Evolutionary conservation across 768 basidiomycete genomes (phyloP).

Genomic region (Asterophora parasitica): DNA sequence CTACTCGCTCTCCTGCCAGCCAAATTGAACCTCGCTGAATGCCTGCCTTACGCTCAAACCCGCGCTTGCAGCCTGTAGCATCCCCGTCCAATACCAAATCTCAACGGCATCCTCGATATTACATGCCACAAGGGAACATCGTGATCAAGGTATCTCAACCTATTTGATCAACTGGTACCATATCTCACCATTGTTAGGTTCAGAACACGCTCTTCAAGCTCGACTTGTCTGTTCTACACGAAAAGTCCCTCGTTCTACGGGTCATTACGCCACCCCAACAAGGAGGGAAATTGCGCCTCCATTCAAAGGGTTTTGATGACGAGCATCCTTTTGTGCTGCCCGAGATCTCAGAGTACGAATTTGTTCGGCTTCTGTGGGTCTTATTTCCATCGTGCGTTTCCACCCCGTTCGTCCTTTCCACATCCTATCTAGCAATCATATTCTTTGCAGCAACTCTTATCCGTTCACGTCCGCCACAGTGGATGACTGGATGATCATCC

Average conservation of each 20-base stretch:
- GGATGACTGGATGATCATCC: conserved; percentile 29
- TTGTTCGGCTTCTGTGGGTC: conserved; percentile 49
- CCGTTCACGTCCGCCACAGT: conserved; percentile 19
- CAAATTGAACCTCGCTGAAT: neutral
- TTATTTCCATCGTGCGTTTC: conserved; percentile 46
- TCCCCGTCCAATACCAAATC: neutral
- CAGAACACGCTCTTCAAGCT: conserved; percentile 49
- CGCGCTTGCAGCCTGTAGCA: neutral
- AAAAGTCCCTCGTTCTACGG: conserved; percentile 29
- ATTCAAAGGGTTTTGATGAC: conserved; percentile 19
- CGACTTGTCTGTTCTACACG: conserved; percentile 39
- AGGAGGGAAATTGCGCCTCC: conserved; percentile 18
- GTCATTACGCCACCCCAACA: conserved; percentile 29
- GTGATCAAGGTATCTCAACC: conserved; percentile 23
- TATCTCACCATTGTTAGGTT: conserved; percentile 32
- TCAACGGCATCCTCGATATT: conserved; percentile 24
- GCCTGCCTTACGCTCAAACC: conserved; percentile 1
- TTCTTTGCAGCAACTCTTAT: conserved; percentile 10
- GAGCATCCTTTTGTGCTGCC: conserved; percentile 38
- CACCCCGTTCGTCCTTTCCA: neutral
- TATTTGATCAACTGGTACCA: neutral
- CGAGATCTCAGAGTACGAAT: conserved; percentile 41
- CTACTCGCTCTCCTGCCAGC: neutral
- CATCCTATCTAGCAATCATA: neutral
- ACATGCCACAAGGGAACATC: conserved; percentile 26